Conservation (phyloP, 2,329 filamentous ascomycete genomes). For the Paecilomyces niveus region DNA sequence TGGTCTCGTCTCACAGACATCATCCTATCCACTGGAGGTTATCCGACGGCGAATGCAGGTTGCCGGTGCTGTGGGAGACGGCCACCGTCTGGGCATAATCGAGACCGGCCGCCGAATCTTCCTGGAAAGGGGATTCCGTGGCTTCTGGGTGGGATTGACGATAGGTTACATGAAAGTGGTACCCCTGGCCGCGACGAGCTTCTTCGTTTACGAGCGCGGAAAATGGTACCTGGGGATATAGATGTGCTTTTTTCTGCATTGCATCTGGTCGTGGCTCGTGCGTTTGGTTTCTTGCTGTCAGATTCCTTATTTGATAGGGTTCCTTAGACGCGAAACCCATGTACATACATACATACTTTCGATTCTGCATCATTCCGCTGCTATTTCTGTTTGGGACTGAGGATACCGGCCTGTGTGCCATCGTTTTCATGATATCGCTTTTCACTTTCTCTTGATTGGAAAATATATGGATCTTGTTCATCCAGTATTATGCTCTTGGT, state of each 20-base stretch:
- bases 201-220: slow-evolving; percentile 60
- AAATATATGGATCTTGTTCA: slow-evolving; percentile 4
- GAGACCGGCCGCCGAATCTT: slow-evolving; percentile 74
- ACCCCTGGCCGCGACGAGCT: slow-evolving; percentile 72
- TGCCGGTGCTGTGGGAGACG: slow-evolving; percentile 86
- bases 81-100: slow-evolving; percentile 65
- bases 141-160: slow-evolving; percentile 87
- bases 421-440: background rate
- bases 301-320: background rate
- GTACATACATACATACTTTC: background rate
- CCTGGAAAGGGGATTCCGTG: slow-evolving; percentile 65
- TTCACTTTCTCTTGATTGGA: background rate
- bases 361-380: background rate
- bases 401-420: background rate
- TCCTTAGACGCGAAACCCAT: background rate
- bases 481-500: no score
- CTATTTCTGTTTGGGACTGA: background rate
- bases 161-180: slow-evolving; percentile 95
- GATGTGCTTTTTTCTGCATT: slow-evolving; percentile 7
- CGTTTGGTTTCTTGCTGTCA: background rate
- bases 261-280: background rate
- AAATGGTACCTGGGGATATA: slow-evolving; percentile 62
- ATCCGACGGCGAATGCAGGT: slow-evolving; percentile 93
- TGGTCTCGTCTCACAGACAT: slow-evolving; percentile 82
- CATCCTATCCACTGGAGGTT: slow-evolving; percentile 90